Evolutionary conservation across 1,284 basidiomycete species (phyloP), one percentile per base, ranked within the genome.

Genomic region (Malassezia nana): DNA sequence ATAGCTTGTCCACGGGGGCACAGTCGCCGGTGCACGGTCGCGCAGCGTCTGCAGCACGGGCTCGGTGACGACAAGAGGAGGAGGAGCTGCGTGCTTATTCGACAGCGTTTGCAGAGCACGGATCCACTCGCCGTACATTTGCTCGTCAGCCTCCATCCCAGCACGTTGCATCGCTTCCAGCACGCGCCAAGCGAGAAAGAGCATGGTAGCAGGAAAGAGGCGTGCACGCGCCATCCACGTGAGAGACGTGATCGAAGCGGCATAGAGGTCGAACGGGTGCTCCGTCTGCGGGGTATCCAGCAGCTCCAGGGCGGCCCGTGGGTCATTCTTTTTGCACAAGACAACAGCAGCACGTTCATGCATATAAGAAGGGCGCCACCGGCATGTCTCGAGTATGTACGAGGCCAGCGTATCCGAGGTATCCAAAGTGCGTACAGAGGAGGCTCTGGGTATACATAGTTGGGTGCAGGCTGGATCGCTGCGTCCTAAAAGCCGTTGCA

Each of bases 41-140:
- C 18, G 35, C 6, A 26, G 31, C 20, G 22, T 24, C 26, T 42
- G 22, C 6, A 42, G 7, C 16, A 28, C 26, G 7, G 12, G n/a
- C 4, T 4, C 22, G 1, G 40, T 5, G 40, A 24, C 13, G 2
- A 9, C 10, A 5, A 26, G 22, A 7, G 43, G 16, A 15, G 18
- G 35, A 15, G 35, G 35, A n/a, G 18, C 18, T 10, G 10, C 20
- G 9, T 29, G n/a, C 10, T 18, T 16, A 20, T 35, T 12, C 13
- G 22, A 15, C 24, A 20, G 5, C 7, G 8, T 6, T 38, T 47
- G 31, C 16, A 50, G 35, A 0, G 44, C 54, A 18, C 54, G 54
- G n/a, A 56, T 29, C 20, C 50, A 43, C 24, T 56, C 54, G 29
- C 48, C 43, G 18, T 41, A 51, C 48, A 56, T 46, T 35, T 56